Evolutionary conservation across 805 yeast genomes (phyloP), one percentile per base, ranked within the genome.

Genomic region (Candida maesae): DNA sequence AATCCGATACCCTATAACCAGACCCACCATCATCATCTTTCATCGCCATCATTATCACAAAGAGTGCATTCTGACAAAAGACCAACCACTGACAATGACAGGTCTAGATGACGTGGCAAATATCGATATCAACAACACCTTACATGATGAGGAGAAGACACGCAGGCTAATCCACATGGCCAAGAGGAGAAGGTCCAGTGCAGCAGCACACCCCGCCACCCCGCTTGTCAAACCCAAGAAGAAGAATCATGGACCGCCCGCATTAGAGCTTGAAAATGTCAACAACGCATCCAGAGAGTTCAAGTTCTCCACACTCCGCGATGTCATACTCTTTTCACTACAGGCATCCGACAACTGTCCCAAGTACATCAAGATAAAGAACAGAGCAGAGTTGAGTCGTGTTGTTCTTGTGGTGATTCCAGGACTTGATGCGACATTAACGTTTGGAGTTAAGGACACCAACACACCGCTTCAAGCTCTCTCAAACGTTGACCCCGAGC

Each of bases 381-480:
- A 82, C 47, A 63, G 75, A 35, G 51, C 57, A 16, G 59, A 67
- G 4, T 64, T 85, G 2, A 57, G 68, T n/a, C 77, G 75, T 43
- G 71, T 81, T 3, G 78, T 84, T 0, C 63, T 78, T 18, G 59
- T 85, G 4, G 64, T 79, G 38, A 73, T 78, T 4, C 87, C 93
- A 0, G 95, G 95, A 0, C 58, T 89, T 11, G 64, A 69, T 12
- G 58, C 66, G 3, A 51, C 59, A 4, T 73, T 74, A 44, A 75
- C 79, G 50, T 36, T 36, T 26, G 41, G 41, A 5, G n/a, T 30
- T 6, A 4, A 17, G 14, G 33, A 30, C 7, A 18, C 23, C 6
- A 8, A 17, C 31, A 28, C 18, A 15, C 19, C 17, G 6, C 18
- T 32, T 13, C 35, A 19, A 20, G 17, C 24, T 20, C 9, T 20